Conservation (phyloP, 805 yeast species). For the Metschnikowia kunwiensis region DNA sequence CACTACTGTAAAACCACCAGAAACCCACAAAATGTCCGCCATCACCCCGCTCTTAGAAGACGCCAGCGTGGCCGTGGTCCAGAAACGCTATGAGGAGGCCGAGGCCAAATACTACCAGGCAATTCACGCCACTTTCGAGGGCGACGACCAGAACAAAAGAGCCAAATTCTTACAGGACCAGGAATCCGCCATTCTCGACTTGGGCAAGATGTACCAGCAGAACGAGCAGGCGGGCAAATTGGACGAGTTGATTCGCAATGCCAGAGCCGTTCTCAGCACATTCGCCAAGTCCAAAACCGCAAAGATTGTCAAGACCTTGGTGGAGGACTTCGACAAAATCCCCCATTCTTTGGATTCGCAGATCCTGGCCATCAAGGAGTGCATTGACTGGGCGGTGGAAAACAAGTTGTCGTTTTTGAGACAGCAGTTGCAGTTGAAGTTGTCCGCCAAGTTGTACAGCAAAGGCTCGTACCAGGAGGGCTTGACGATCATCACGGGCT, state of each 20-base stretch:
- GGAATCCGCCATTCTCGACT: slow-evolving; percentile 69
- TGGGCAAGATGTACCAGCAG: slow-evolving; percentile 67
- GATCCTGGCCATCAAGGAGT: slow-evolving; percentile 67
- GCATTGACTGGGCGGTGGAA: slow-evolving; percentile 81
- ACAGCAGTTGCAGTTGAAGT: slow-evolving; percentile 81
- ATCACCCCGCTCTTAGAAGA: slow-evolving; percentile 36
- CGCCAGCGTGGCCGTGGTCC: slow-evolving; percentile 58
- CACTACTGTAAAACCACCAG: too few relatives aligned
- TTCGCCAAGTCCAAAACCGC: slow-evolving; percentile 95
- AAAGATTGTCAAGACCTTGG: slow-evolving; percentile 75
- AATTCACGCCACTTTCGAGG: slow-evolving; percentile 26
- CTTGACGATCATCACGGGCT: slow-evolving; percentile 62
- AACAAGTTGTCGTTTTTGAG: slow-evolving; percentile 86
- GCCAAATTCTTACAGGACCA: slow-evolving; percentile 36
- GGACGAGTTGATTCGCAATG: slow-evolving; percentile 57
- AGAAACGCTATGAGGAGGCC: slow-evolving; percentile 52
- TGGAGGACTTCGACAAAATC: slow-evolving; percentile 70
- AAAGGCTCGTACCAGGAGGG: slow-evolving; percentile 67
- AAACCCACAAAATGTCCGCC: slow-evolving; percentile 5
- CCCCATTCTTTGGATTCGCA: slow-evolving; percentile 66
- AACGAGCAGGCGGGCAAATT: slow-evolving; percentile 50
- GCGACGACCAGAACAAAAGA: slow-evolving; percentile 22
- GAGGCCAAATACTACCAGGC: slow-evolving; percentile 57
- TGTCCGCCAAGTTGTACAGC: slow-evolving; percentile 70
- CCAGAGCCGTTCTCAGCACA: slow-evolving; percentile 67